phyloP scores from a whole-genome alignment of 2,329 filamentous ascomycete genomes.

The Colletotrichum orchidophilum region DNA sequence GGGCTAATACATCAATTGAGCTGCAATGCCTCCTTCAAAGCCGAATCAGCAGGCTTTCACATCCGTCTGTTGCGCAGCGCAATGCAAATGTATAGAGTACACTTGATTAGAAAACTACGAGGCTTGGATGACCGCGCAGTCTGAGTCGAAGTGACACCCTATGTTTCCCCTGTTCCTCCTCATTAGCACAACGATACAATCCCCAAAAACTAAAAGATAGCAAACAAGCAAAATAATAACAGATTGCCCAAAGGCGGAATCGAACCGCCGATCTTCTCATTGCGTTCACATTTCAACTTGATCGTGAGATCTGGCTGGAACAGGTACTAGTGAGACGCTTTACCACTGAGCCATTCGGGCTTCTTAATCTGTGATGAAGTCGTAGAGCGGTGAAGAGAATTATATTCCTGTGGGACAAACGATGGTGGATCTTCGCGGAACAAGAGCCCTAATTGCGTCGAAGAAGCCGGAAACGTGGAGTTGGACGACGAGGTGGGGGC shows the following conservation, averaged over 20 bases:
- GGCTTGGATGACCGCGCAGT: too few relatives aligned
- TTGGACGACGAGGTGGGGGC: not conserved
- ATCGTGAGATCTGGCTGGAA: not conserved
- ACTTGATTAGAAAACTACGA: too few relatives aligned
- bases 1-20: not conserved
- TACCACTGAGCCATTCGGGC: constrained; percentile 34
- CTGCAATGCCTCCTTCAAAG: not conserved
- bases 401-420: not conserved
- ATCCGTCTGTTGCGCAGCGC: not conserved
- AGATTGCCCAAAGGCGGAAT: constrained; percentile 31
- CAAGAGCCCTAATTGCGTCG: not conserved
- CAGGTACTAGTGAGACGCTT: constrained; percentile 33
- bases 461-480: not conserved
- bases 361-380: not conserved
- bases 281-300: not conserved
- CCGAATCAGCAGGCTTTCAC: not conserved
- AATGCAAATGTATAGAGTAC: not conserved
- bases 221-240: not conserved
- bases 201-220: not conserved
- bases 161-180: not conserved
- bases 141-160: not conserved
- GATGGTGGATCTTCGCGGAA: not conserved
- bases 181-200: not conserved
- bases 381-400: accelerated
- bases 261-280: constrained; percentile 34